phyloP scores from a whole-genome alignment of 768 basidiomycete genomes.

The Sistotremastrum niveocremeum region DNA sequence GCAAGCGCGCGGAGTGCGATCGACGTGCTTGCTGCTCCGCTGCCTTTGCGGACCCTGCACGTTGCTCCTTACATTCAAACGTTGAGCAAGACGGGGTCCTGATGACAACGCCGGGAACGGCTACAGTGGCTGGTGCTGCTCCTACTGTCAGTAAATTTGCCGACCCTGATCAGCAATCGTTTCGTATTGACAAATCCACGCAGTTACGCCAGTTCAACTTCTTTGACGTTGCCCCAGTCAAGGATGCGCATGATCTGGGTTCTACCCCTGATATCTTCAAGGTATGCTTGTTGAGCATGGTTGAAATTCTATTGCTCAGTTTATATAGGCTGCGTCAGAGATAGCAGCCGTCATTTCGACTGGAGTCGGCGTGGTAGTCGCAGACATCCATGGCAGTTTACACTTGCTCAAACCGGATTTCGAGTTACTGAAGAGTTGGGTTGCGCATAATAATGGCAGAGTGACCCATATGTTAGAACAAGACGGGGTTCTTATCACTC shows the following conservation, averaged over 20 bases:
- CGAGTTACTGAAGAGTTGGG: slow-evolving; percentile 57
- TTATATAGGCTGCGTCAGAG: slow-evolving; percentile 43
- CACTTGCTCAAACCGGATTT: slow-evolving; percentile 68
- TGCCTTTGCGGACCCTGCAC: too few species aligned
- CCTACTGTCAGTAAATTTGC: too few species aligned
- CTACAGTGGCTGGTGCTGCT: too few species aligned
- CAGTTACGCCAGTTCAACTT: slow-evolving; percentile 87
- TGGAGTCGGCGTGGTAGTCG: slow-evolving; percentile 55
- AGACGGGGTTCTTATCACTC: slow-evolving; percentile 69
- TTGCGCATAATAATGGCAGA: slow-evolving; percentile 65
- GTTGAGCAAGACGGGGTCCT: too few species aligned
- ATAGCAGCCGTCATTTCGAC: slow-evolving; percentile 58
- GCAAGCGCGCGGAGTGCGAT: too few species aligned
- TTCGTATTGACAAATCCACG: too few species aligned
- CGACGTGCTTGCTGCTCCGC: too few species aligned
- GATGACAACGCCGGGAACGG: too few species aligned
- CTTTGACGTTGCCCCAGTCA: slow-evolving; percentile 69
- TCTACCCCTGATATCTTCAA: slow-evolving; percentile 70
- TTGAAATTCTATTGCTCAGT: neutral
- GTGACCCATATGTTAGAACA: slow-evolving; percentile 82
- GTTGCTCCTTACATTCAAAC: too few species aligned
- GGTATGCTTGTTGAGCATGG: slow-evolving; percentile 22
- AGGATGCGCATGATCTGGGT: slow-evolving; percentile 64
- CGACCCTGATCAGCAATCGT: too few species aligned
- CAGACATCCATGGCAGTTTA: slow-evolving; percentile 76